Base-by-base conservation (phyloP, 1,284 basidiomycete species). In the Wallemia ichthyophaga region DNA sequence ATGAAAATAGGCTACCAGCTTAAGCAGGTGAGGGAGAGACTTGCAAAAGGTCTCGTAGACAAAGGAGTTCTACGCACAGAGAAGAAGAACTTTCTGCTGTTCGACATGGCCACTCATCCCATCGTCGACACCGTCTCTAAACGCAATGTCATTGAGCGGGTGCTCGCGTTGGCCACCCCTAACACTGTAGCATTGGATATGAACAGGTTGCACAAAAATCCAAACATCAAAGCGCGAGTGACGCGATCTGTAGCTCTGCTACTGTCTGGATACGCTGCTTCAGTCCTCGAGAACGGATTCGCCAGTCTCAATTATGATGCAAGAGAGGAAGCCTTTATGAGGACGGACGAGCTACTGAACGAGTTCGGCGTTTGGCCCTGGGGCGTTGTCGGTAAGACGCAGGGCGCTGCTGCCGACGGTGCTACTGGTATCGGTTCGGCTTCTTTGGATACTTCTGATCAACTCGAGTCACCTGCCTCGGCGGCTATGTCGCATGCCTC, bases 1-100 rank as follows among this genome's bases (percentile, higher is more conserved):
- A 87, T 94, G 81, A 94, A 94, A 72, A 94, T 94, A 60, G 88
- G 88, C 26, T 95, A 88, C 71, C 89, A 95, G 70, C 79, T 95
- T 58, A 95, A 95, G 71, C 89, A 94, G 71, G 89, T 95, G 56
- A 81, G 89, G 59, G 89, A 95, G 71, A 82, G 89, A 24, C 79
- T 95, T 56, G 87, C 87, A n/a, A 95, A 95, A 69, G 89, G 89
- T 1, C 78, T 95, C 48, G 89, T 92, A 59, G 89, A 95, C 75
- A 95, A 95, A 71, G 89, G 89, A 64, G 80, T 95, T 48, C 77
- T 95, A n/a, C 82, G 89, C 57, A 95, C 89, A 13, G 89, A 94
- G 70, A 94, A 94, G 69, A 83, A 87, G 68, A 94, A 94, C 71
- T 94, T 94, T 70, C 76, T 94, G 56, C 75, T 94, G n/a, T 94